phyloP scores from a whole-genome alignment of 257 asterid species.

The Fraxinus quadrangulata region DNA sequence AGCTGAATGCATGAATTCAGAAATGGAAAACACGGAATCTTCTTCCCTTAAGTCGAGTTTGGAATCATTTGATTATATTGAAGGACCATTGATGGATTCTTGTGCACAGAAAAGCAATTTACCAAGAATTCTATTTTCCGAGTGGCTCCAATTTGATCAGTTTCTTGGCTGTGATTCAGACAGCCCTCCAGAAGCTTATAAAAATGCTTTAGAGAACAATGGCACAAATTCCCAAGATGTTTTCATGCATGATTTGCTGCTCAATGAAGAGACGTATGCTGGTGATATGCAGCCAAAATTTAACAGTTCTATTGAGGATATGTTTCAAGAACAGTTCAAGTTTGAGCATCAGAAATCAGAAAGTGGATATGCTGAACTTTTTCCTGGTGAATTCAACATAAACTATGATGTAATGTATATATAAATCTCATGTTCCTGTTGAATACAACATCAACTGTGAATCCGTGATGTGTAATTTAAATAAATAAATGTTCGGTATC shows the following conservation, averaged over 20 bases:
- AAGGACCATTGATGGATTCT: constrained; percentile 30
- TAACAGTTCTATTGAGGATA: constrained; percentile 26
- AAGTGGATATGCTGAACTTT: constrained; percentile 32
- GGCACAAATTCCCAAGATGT: constrained; percentile 38
- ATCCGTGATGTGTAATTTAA: neutral
- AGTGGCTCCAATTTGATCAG: constrained; percentile 66
- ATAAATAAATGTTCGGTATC: neutral
- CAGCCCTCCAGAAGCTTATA: constrained; percentile 21
- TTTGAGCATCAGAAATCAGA: constrained; percentile 45
- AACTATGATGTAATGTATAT: constrained; percentile 35
- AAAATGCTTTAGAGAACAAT: constrained; percentile 15
- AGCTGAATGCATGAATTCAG: constrained; percentile 7
- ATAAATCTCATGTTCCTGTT: constrained; percentile 7
- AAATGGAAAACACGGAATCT: constrained; percentile 17
- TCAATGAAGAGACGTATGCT: constrained; percentile 34
- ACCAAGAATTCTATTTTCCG: constrained; percentile 73
- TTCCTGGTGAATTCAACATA: constrained; percentile 47
- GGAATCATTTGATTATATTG: constrained; percentile 40
- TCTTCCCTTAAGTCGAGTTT: constrained; percentile 30
- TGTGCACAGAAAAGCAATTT: constrained; percentile 34
- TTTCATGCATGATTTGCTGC: constrained; percentile 27
- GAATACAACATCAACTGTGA: neutral
- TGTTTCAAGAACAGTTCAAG: constrained; percentile 40
- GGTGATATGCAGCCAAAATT: constrained; percentile 28
- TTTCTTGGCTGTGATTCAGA: constrained; percentile 30